Evolutionary conservation across 2,329 filamentous ascomycete genomes (phyloP), one percentile per base, ranked within the genome.

Genomic region (Epicoccum nigrum): DNA sequence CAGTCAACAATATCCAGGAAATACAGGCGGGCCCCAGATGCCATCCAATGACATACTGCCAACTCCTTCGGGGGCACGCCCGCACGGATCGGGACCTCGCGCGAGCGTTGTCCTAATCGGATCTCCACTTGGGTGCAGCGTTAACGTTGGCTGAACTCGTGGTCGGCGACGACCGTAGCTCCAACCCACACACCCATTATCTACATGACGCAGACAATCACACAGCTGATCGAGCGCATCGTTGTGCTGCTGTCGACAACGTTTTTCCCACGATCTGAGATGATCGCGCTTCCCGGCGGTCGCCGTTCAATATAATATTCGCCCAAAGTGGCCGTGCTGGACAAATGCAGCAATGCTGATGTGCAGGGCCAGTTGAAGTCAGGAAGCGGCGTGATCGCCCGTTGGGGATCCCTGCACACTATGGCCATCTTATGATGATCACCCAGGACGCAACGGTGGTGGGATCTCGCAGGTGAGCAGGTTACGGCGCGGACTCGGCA

Each of bases 361-460:
- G 49, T 42, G 42, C 49, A 46, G 37, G 49, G 49, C 49, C 49
- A 51, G 27, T 33, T 37, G 49, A 46, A 27, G 20, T 28, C 20
- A 23, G 20, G 32, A 37, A 42, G 42, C 20, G 37, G 27, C 25
- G 13, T 20, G 32, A 42, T 33, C 49, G 12, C 8, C 42, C 20
- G 49, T 17, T n/a, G 38, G 49, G 49, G n/a, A 46, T 16, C 49
- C 49, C 49, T 42, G 49, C 38, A n/a, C 4, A 25, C 11, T 2
- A 7, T 28, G 32, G 21, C 9, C 16, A 37, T 37, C 25, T 13
- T 23, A 21, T 42, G 49, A 19, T 46, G 49, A 51, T 46, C 49
- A 2, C 32, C 15, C 2, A 19, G n/a, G 15, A 27, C 25, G 43
- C 32, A 51, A 51, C 49, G 43, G 37, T 42, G 17, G 16, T 35